These are phyloP conservation scores for Gracilaria domingensis DNA, from an alignment of 23 red algal species.

Conservation along the genomic window DNA sequence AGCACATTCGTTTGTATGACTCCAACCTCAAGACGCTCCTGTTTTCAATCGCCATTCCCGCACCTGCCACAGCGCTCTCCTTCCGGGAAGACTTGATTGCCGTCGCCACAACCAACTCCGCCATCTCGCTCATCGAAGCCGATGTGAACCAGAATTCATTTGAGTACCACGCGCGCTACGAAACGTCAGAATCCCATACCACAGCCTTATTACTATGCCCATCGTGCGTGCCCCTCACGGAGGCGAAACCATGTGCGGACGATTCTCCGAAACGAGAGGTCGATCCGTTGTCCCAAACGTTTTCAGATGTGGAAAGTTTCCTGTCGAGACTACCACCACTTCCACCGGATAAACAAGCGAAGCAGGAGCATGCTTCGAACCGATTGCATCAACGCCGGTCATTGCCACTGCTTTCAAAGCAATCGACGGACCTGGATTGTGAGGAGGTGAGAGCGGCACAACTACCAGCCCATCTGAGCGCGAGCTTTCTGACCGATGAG, in stretches of 20 bases:
- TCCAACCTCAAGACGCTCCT: constrained; percentile 35
- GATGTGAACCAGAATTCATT: constrained; percentile 7
- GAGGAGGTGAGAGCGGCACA: neutral
- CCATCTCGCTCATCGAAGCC: constrained; percentile 4
- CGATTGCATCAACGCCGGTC: constrained; percentile 12
- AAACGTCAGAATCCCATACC: constrained; percentile 2
- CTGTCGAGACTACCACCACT: constrained; percentile 3
- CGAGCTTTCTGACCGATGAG: constrained; percentile 25
- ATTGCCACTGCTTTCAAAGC: neutral
- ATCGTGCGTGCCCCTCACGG: neutral
- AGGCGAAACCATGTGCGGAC: neutral
- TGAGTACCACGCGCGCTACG: neutral
- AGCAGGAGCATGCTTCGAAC: neutral
- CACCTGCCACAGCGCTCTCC: constrained; percentile 45
- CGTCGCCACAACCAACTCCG: neutral
- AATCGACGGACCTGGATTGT: no score
- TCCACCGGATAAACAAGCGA: neutral
- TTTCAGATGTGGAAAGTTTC: constrained; percentile 22
- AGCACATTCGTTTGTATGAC: constrained; percentile 66
- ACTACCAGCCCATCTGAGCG: neutral
- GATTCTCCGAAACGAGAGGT: neutral
- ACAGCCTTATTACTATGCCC: neutral
- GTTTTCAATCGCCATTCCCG: constrained; percentile 45
- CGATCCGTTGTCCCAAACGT: constrained; percentile 22
- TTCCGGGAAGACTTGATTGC: constrained; percentile 13